Evolutionary conservation across 2,329 filamentous ascomycete genomes (phyloP).

Genomic region (Clarireedia paspali): DNA sequence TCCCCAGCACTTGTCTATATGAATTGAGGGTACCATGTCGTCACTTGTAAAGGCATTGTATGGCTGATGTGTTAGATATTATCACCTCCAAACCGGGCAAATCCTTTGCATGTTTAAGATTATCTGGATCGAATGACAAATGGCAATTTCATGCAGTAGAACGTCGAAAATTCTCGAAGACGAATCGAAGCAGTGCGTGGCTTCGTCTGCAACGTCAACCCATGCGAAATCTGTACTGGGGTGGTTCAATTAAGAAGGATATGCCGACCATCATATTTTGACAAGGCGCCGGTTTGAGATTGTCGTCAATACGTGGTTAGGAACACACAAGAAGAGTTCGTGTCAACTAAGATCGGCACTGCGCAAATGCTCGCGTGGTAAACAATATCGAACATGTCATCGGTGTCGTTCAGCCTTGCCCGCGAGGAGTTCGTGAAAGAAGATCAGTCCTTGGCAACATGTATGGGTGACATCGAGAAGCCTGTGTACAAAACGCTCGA

Average conservation of each 20-base stretch:
- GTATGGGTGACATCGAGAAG: no score
- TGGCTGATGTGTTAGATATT: background rate
- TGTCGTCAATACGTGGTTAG: no score
- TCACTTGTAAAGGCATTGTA: background rate
- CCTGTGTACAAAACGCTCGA: no score
- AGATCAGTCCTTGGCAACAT: no score
- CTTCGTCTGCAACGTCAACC: background rate
- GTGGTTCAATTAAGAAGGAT: background rate
- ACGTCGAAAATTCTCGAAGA: background rate
- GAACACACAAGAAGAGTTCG: no score
- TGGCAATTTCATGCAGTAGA: background rate
- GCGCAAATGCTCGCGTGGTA: no score
- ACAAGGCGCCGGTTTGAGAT: background rate
- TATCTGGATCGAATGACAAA: background rate
- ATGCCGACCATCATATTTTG: background rate
- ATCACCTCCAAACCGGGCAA: background rate
- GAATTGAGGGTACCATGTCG: background rate
- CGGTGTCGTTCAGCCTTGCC: no score
- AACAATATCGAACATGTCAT: no score
- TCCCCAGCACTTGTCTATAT: background rate
- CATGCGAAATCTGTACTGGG: background rate
- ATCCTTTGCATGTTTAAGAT: background rate
- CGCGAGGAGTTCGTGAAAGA: no score
- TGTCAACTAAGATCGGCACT: no score
- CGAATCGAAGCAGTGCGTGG: background rate